Evolutionary conservation across 805 yeast genomes (phyloP).

Genomic region (Metschnikowia baotianmanensis): DNA sequence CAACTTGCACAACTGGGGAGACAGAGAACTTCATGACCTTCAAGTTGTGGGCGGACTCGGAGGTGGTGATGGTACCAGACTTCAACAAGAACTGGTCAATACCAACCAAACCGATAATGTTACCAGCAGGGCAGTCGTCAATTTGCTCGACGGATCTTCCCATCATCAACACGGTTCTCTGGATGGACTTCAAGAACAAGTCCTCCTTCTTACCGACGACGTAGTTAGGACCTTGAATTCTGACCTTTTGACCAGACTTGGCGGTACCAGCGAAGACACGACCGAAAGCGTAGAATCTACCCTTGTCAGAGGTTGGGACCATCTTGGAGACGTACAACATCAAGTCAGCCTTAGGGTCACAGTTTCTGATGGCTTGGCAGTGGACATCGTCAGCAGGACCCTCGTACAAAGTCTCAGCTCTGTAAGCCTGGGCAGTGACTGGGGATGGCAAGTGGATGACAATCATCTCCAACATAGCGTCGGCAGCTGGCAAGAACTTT

Average conservation of each 20-base stretch:
- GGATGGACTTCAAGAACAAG: conserved; percentile 93
- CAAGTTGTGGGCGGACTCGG: conserved; percentile 97
- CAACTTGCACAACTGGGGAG: conserved; percentile 99
- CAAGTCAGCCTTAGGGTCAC: conserved; percentile 97
- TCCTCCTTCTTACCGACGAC: conserved; percentile 98
- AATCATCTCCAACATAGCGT: conserved; percentile 98
- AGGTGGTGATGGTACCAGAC: conserved; percentile 98
- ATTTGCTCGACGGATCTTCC: conserved; percentile 98
- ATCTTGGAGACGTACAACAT: conserved; percentile 99
- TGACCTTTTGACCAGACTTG: conserved; percentile 97
- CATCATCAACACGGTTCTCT: conserved; percentile 99
- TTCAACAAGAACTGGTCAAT: conserved; percentile 99
- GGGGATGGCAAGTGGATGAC: conserved; percentile 98
- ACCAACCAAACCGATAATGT: conserved; percentile 99
- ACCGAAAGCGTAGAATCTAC: conserved; percentile 99
- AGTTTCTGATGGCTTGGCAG: conserved; percentile 91
- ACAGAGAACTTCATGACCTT: conserved; percentile 99
- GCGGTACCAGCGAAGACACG: conserved; percentile 99
- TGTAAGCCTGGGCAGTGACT: conserved; percentile 97
- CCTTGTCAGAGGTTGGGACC: conserved; percentile 99
- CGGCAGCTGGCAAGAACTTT: conserved; percentile 99
- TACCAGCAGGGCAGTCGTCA: conserved; percentile 99
- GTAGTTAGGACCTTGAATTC: conserved; percentile 99
- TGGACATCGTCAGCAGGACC: conserved; percentile 95
- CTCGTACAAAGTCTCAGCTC: conserved; percentile 98